These are phyloP conservation scores for Umbelopsis sp. DNA, from an alignment of 192 early-diverging fungal species.

Conservation along the genomic window DNA sequence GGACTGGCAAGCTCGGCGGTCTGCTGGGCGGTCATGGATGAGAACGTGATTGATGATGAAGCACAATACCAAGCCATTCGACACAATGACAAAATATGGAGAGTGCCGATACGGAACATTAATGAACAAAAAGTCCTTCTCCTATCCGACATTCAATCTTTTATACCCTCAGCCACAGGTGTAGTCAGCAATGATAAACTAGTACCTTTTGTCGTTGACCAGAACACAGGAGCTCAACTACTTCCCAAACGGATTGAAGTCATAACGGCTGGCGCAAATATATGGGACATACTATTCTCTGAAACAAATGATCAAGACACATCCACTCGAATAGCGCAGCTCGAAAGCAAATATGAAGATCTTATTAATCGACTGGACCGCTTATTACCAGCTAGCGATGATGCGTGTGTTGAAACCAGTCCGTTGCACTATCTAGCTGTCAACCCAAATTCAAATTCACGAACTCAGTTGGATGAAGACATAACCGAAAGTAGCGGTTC, in stretches of 20 bases:
- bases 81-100: conserved; percentile 22
- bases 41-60: neutral
- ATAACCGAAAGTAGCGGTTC: neutral
- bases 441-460: neutral
- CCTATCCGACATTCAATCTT: conserved; percentile 27
- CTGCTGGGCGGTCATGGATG: neutral
- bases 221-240: neutral
- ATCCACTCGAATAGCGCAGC: conserved; percentile 1
- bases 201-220: conserved; percentile 25
- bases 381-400: neutral
- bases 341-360: conserved; percentile 22
- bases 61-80: conserved; percentile 21
- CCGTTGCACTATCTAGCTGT: neutral
- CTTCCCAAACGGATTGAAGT: conserved; percentile 19
- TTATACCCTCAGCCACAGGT: conserved; percentile 29
- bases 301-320: conserved; percentile 2
- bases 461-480: conserved; percentile 6
- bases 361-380: conserved; percentile 27
- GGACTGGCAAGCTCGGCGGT: neutral
- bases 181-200: conserved; percentile 23
- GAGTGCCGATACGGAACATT: conserved; percentile 25
- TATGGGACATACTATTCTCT: conserved; percentile 4
- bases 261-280: neutral
- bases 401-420: neutral
- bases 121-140: conserved; percentile 19